Evolutionary conservation across 1,284 basidiomycete genomes (phyloP), one percentile per base, ranked within the genome.

Genomic region (Sporisorium graminicola): DNA sequence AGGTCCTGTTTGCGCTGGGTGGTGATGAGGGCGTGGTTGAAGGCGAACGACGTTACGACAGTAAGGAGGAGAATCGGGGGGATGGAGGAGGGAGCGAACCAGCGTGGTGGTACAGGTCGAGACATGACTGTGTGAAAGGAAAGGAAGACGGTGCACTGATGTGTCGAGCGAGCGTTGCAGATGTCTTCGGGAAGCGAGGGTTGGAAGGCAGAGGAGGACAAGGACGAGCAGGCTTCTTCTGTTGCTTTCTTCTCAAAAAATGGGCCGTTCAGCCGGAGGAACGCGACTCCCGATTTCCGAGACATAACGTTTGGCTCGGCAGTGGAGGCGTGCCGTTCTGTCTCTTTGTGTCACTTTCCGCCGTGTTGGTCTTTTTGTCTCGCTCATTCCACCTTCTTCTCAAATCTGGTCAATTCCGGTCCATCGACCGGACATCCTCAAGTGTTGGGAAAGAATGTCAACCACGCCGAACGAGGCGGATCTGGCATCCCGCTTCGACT

Each of bases 21-120:
- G 24, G 62, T 51, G 29, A 77, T 57, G 29, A 77, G 56, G 1
- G 65, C 62, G 33, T 77, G 69, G 63, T 77, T 77, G 63, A 77
- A 77, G 1, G 74, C 74, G 35, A 77, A 66, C 12, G 69, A 73
- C 0, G 74, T 76, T 13, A 65, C 64, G 24, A 65, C 47, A 4
- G 68, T 76, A 5, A 76, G 58, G 27, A 76, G 69, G 42, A 76
- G 55, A 40, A 76, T 76, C 27, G 74, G 68, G 0, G 63, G 63
- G n/a, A 74, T 68, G 5, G 60, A 51, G 0, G 60, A 64, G 0
- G 64, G 70, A 0, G 64, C 65, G 47, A 73, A 73, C 64, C 65
- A 73, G 13, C 56, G 29, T 10, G 63, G 58, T 37, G 50, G 7
- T 2, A 20, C 29, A 5, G 46, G n/a, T 24, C 33, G 50, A 8